Evolutionary conservation across 169 alveolate species (phyloP), one percentile per base, ranked within the genome.

Genomic region (Eimeria falciformis): DNA sequence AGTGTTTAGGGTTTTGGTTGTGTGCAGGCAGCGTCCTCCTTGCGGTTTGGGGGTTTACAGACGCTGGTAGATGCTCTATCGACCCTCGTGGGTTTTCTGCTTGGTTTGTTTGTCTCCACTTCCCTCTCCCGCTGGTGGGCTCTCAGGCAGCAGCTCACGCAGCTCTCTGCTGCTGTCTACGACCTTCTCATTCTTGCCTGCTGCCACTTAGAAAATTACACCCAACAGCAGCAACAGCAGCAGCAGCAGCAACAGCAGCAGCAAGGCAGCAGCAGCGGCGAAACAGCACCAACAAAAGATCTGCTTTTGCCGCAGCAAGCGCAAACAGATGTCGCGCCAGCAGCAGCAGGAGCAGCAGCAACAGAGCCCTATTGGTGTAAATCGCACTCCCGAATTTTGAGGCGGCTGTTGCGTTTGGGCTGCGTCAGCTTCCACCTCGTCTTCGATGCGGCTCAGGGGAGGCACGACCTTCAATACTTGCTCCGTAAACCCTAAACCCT

Each of bases 101-200:
- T 89, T n/a, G 89, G 90, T 17, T 27, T 89, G 56, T 89, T 73
- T 50, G 90, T 89, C 25, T 75, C 90, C 55, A 89, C 81, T 25
- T 73, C 93, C 27, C 68, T 89, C 21, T 73, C 93, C 23, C 58
- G 93, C 18, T 89, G 93, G 93, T 89, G 93, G 93, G 58, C 93
- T 0, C 46, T 77, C 27, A 12, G 93, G 53, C 81, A 65, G 90
- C 82, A 77, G 43, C 58, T 89, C 2, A 29, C 65, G 0, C 65
- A 58, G 7, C 23, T 89, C 53, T 58, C 82, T 71, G 89, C 89
- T 53, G 62, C 89, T 17, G 89, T 89, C 21, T 83, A 73, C 23
- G 89, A 89, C 65, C 53, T 89, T 25, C 53, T 77, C 40, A 40
- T 75, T 18, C 90, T 89, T 7, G 79, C 90, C 40, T 89, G 84